Conservation (phyloP, 768 basidiomycete genomes). For the Amanita brunnescens region DNA sequence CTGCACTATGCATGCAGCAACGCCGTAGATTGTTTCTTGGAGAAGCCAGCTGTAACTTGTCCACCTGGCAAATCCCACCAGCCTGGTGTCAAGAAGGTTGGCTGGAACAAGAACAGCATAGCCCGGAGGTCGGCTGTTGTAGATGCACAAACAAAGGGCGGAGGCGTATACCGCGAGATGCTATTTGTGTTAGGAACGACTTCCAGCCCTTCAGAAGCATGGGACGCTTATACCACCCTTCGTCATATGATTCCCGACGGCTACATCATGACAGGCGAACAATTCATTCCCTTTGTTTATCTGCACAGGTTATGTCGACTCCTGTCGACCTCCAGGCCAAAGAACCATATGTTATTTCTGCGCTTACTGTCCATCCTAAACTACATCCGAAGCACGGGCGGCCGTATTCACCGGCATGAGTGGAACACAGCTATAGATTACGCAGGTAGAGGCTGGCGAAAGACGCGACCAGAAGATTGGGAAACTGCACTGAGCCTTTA, state of each 20-base stretch:
- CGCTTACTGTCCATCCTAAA: conserved; percentile 63
- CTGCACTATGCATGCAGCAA: neutral
- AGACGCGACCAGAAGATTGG: conserved; percentile 48
- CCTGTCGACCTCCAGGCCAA: conserved; percentile 44
- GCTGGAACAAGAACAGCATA: neutral
- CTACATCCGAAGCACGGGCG: conserved; percentile 46
- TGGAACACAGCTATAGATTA: conserved; percentile 71
- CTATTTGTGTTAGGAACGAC: conserved; percentile 15
- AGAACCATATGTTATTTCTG: conserved; percentile 51
- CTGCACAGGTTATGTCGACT: conserved; percentile 57
- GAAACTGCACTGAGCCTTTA: conserved; percentile 50
- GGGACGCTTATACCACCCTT: conserved; percentile 34
- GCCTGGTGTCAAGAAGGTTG: neutral
- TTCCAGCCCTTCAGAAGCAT: conserved; percentile 21
- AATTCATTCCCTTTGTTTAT: conserved; percentile 29
- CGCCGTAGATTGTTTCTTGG: neutral
- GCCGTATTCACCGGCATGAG: conserved; percentile 49
- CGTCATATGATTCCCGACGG: conserved; percentile 19
- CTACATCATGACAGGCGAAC: conserved; percentile 13
- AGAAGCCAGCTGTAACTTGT: neutral
- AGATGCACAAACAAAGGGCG: neutral
- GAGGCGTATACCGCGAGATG: conserved; percentile 11
- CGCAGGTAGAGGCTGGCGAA: conserved; percentile 59
- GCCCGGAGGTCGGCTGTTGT: neutral
- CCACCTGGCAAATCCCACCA: neutral